phyloP scores from a whole-genome alignment of 192 early-diverging fungal genomes.

The Phlyctochytrium planicorne region DNA sequence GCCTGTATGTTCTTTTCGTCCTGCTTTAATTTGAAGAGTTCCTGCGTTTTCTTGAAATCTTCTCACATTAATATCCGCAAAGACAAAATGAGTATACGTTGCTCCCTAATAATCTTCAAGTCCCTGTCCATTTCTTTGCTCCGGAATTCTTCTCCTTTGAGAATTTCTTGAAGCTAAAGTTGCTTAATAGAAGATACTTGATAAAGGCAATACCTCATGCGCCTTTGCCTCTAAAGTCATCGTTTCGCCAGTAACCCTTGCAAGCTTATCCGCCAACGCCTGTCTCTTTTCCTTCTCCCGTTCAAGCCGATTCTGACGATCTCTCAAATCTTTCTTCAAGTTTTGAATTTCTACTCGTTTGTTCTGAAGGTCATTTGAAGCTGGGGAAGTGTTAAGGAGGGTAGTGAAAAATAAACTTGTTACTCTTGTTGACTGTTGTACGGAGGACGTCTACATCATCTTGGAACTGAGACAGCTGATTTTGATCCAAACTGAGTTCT shows the following conservation, averaged over 20 bases:
- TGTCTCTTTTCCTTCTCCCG: constrained; percentile 29
- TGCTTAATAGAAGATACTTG: constrained; percentile 3
- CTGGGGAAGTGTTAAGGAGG: constrained; percentile 16
- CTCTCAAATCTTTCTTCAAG: constrained; percentile 47
- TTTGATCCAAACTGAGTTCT: constrained; percentile 38
- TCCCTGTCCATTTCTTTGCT: constrained; percentile 54
- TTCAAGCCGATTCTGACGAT: constrained; percentile 40
- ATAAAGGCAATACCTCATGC: constrained; percentile 32
- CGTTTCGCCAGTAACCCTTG: constrained; percentile 38
- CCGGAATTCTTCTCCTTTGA: constrained; percentile 45
- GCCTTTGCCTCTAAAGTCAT: constrained; percentile 50
- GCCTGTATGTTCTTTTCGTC: constrained; percentile 54
- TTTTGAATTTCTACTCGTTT: constrained; percentile 42
- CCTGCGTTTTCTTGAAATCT: constrained; percentile 60
- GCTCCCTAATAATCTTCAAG: constrained; percentile 51
- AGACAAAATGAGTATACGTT: constrained; percentile 37
- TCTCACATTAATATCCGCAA: too few relatives aligned
- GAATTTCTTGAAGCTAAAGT: constrained; percentile 53
- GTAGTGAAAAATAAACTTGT: constrained; percentile 2
- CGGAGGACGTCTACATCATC: constrained; percentile 57
- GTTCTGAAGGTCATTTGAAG: constrained; percentile 51
- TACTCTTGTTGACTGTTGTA: constrained; percentile 54
- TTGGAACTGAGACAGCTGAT: constrained; percentile 44
- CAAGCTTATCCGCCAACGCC: constrained; percentile 40
- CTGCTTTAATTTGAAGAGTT: constrained; percentile 53